Conservation (phyloP, 139 green algal species). For the Prasinococcaceae sp. region DNA sequence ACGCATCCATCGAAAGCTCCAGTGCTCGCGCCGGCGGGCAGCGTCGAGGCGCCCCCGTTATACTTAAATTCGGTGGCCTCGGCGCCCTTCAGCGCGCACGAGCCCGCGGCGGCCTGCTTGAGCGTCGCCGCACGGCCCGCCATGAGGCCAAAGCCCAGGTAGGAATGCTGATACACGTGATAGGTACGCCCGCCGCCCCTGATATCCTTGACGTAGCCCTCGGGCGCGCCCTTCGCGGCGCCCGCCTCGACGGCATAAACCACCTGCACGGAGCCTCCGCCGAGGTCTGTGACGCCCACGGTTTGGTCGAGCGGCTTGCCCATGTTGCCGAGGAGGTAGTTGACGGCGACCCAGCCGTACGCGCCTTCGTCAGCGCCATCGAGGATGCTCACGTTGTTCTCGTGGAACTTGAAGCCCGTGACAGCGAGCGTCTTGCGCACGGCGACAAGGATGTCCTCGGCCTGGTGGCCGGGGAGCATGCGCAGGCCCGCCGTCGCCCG, state of each 20-base stretch:
- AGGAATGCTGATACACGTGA: conserved; percentile 90
- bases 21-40: neutral
- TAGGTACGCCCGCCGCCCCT: conserved; percentile 44
- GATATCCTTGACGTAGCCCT: conserved; percentile 52
- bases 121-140: conserved; percentile 77
- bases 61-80: neutral
- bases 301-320: conserved; percentile 43
- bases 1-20: neutral
- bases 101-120: conserved; percentile 8
- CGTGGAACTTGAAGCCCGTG: conserved; percentile 43
- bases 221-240: conserved; percentile 31
- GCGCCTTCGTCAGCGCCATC: conserved; percentile 79
- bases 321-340: conserved; percentile 86
- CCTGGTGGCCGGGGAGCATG: conserved; percentile 66
- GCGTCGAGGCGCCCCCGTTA: too few species aligned
- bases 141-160: conserved; percentile 95
- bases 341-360: conserved; percentile 94
- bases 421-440: conserved; percentile 27
- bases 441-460: conserved; percentile 69
- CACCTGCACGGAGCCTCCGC: conserved; percentile 77
- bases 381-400: conserved; percentile 42
- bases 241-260: conserved; percentile 57
- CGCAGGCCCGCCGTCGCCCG: conserved; percentile 88
- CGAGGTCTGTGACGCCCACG: conserved; percentile 72
- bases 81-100: conserved; percentile 16